phyloP scores from a whole-genome alignment of 2,329 filamentous ascomycete genomes.

The Pyrenochaeta sp. region DNA sequence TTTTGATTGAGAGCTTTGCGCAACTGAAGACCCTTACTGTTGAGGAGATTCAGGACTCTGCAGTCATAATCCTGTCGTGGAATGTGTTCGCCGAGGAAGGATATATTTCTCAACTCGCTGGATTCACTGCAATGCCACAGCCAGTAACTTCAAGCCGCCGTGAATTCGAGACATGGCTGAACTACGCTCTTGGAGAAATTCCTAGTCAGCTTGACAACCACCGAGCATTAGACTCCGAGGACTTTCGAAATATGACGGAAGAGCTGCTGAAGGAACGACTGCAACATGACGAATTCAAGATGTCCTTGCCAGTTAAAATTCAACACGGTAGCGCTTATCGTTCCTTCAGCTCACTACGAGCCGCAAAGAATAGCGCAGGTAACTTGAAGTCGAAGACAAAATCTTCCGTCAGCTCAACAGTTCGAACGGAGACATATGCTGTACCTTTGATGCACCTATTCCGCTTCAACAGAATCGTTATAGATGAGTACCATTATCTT shows the following conservation, averaged over 20 bases:
- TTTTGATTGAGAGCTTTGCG: slow-evolving; percentile 51
- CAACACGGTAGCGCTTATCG: slow-evolving; percentile 46
- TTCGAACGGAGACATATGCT: background rate
- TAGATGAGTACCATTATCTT: slow-evolving; percentile 71
- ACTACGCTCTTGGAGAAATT: slow-evolving; percentile 52
- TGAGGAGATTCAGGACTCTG: slow-evolving; percentile 55
- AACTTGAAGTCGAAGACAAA: slow-evolving; percentile 13
- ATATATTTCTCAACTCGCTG: slow-evolving; percentile 61
- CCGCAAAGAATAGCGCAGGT: slow-evolving; percentile 8
- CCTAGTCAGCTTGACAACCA: slow-evolving; percentile 50
- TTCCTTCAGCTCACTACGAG: slow-evolving; percentile 20
- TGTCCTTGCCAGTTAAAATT: slow-evolving; percentile 48
- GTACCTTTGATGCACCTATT: slow-evolving; percentile 64
- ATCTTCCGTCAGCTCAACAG: slow-evolving; percentile 9
- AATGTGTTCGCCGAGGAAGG: slow-evolving; percentile 54
- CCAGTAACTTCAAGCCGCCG: slow-evolving; percentile 50
- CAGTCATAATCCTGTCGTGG: slow-evolving; percentile 65
- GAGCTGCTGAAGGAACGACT: slow-evolving; percentile 30
- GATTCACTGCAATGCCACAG: slow-evolving; percentile 58
- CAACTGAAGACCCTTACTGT: slow-evolving; percentile 55
- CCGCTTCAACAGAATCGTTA: slow-evolving; percentile 65
- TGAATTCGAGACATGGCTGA: slow-evolving; percentile 63
- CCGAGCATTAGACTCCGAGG: slow-evolving; percentile 33
- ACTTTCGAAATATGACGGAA: slow-evolving; percentile 37
- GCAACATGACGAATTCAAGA: slow-evolving; percentile 45